phyloP scores from a whole-genome alignment of 192 early-diverging fungal genomes.

The Backusella macrospora region DNA sequence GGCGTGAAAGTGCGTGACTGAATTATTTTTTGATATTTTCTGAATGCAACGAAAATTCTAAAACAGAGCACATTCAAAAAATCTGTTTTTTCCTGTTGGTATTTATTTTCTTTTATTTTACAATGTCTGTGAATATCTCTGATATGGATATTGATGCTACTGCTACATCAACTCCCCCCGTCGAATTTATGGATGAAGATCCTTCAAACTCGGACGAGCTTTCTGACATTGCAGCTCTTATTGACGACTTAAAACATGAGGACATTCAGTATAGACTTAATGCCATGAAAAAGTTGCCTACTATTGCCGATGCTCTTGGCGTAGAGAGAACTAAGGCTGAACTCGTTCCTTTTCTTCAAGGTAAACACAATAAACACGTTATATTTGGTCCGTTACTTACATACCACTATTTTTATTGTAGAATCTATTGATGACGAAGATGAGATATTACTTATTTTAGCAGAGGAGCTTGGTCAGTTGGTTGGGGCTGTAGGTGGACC shows the following conservation, averaged over 20 bases:
- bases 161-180: conserved; percentile 16
- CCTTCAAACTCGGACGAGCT: conserved; percentile 37
- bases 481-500: conserved; percentile 93
- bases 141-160: conserved; percentile 26
- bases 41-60: too few relatives aligned
- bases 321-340: conserved; percentile 91
- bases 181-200: conserved; percentile 33
- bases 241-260: conserved; percentile 93
- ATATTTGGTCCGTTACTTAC: background rate
- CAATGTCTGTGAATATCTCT: conserved; percentile 8
- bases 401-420: conserved; percentile 37
- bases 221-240: conserved; percentile 85
- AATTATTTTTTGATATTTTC: background rate
- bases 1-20: too few relatives aligned
- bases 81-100: background rate
- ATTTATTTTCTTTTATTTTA: background rate
- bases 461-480: conserved; percentile 91
- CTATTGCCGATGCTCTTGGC: conserved; percentile 93
- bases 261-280: conserved; percentile 80
- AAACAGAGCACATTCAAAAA: too few relatives aligned
- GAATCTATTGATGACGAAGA: conserved; percentile 99
- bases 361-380: conserved; percentile 42
- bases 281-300: conserved; percentile 76
- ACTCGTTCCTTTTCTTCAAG: conserved; percentile 96
- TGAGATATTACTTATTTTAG: conserved; percentile 89